Percentiles rank a stretch among this genome's conserved stretches.
Conservation (phyloP, 176 grass and related monocot genomes). For the Alloteropsis semialata region DNA sequence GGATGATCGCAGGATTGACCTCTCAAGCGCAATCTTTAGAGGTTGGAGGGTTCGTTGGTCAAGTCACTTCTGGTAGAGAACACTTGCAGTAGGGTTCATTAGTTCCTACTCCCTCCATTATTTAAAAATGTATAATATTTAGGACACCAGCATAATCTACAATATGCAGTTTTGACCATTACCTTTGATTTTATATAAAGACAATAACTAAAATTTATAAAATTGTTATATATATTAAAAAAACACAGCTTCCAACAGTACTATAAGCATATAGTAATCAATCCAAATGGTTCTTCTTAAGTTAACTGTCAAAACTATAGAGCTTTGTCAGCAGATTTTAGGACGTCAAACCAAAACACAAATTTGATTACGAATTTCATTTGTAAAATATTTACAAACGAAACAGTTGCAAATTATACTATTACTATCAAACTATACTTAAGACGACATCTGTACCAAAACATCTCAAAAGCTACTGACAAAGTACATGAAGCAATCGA, state of each 20-base stretch:
- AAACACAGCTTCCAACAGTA: too few species aligned
- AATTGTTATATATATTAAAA: neutral
- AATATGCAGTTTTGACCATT: neutral
- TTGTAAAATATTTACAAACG: neutral
- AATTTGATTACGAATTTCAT: neutral
- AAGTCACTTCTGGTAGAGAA: neutral
- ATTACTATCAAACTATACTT: neutral
- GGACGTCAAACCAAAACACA: neutral
- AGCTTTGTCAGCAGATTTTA: neutral
- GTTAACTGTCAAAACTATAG: neutral
- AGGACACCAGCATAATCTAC: neutral
- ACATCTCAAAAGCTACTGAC: too few species aligned
- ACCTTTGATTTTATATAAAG: neutral
- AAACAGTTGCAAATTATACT: neutral
- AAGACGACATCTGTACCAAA: too few species aligned
- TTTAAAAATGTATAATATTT: neutral
- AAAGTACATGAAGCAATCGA: neutral
- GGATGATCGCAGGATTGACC: neutral
- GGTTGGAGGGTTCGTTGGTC: neutral
- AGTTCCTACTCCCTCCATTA: too few species aligned
- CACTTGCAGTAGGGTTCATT: too few species aligned
- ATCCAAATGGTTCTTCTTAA: too few species aligned
- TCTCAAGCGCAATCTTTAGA: neutral
- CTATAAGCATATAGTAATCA: too few species aligned
- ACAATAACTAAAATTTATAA: neutral